A percentile compares a stretch with the other conserved stretches of the same genome.
phyloP scores from a whole-genome alignment of 2,329 filamentous ascomycete species.

The Drechslera avenae region DNA sequence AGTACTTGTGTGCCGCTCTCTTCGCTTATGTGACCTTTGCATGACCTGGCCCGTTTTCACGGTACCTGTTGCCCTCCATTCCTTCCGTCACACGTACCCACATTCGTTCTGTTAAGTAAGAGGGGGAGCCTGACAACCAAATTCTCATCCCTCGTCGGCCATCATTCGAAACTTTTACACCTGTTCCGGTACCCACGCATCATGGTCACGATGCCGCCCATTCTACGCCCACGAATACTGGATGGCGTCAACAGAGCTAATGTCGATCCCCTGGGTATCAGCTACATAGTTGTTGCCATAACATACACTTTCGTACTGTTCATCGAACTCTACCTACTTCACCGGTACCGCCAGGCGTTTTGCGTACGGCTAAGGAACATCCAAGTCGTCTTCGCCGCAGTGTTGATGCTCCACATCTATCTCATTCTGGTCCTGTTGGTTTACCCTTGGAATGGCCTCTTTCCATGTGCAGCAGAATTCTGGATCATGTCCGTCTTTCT shows the following conservation, averaged over 20 bases:
- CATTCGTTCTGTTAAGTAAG: slow-evolving; percentile 33
- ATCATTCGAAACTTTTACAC: slow-evolving; percentile 15
- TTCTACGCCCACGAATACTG: slow-evolving; percentile 32
- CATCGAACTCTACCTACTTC: slow-evolving; percentile 38
- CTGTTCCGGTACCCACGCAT: slow-evolving; percentile 19
- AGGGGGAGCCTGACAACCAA: slow-evolving; percentile 32
- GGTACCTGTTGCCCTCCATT: slow-evolving; percentile 28
- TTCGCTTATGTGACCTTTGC: slow-evolving; percentile 39
- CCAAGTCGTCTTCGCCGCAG: slow-evolving; percentile 41
- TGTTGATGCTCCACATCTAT: slow-evolving; percentile 46
- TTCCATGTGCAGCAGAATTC: slow-evolving; percentile 46
- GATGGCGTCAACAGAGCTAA: slow-evolving; percentile 38
- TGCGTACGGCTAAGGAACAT: slow-evolving; percentile 42
- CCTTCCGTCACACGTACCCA: slow-evolving; percentile 29
- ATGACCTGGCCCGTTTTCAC: slow-evolving; percentile 29
- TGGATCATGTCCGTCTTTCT: slow-evolving; percentile 49
- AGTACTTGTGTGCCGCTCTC: slow-evolving; percentile 28
- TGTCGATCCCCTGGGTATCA: slow-evolving; percentile 38
- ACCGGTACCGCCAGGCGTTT: slow-evolving; percentile 37
- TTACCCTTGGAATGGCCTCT: slow-evolving; percentile 45
- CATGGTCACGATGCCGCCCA: slow-evolving; percentile 42
- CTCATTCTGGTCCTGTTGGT: slow-evolving; percentile 44
- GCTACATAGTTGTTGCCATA: slow-evolving; percentile 40
- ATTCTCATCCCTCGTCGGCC: slow-evolving; percentile 8
- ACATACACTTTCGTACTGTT: slow-evolving; percentile 42